Base-by-base conservation (phyloP, 225 moss, liverwort and hornwort genomes). In the Bryum argenteum region DNA sequence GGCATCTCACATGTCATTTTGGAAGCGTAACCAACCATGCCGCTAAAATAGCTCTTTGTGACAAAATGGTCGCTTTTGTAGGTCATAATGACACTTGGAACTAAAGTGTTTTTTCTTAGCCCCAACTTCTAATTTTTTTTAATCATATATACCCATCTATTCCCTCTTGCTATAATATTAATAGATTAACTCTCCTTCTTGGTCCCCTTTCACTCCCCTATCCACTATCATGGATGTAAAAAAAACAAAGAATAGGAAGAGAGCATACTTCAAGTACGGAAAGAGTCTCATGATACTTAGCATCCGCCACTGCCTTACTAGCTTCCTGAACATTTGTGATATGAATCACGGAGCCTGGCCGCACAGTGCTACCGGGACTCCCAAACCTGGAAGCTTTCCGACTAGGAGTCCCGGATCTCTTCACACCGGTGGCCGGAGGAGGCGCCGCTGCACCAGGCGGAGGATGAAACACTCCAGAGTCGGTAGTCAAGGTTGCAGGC, bases 221-320 rank as follows among this genome's bases (percentile, higher is more conserved):
- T 6, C 33, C 1, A 33, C 33, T 6, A 33, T 33, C 33, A 33
- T 33, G n/a, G n/a, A n/a, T n/a, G n/a, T n/a, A n/a, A n/a, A 33
- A 33, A 6, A 33, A 26, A 33, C 33, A 17, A 48, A 8, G 6
- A 15, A 48, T 17, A 17, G 16, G 11, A 17, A 48, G 17, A 48
- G 48, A 6, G 3, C 4, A 17, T 48, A 90, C 93, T 86, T 89
- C 93, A 52, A 93, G 77, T 0, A 79, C 68, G 4, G 19, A 65
- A 50, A 93, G 84, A 11, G 91, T 86, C 11, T 89, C 88, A 61
- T 78, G 83, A 71, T 93, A 91, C 51, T 87, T 91, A 20, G 93
- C 83, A 44, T 85, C 72, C 0, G 77, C 76, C 42, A 93, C 89
- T 66, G 45, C 83, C 58, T 83, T 70, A 38, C 84, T 81, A 16